A percentile compares a stretch with the other conserved stretches of the same genome.
phyloP scores from a whole-genome alignment of 2,329 filamentous ascomycete genomes.

The Ramularia endophylla region DNA sequence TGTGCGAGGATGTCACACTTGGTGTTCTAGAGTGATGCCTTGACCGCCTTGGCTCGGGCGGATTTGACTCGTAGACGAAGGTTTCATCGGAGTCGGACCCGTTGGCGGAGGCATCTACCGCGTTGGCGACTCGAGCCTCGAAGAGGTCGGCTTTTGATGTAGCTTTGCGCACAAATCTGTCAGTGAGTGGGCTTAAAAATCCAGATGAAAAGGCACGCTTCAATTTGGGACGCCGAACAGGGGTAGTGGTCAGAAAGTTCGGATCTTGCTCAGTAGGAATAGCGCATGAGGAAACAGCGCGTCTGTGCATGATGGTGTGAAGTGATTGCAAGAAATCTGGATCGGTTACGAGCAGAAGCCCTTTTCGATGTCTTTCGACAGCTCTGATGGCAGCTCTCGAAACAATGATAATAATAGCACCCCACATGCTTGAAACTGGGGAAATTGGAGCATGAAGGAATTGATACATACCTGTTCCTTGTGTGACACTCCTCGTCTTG shows the following conservation, averaged over 20 bases:
- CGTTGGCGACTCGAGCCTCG: conserved; percentile 91
- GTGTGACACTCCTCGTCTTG: conserved; percentile 65
- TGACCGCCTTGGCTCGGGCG: conserved; percentile 58
- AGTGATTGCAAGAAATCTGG: too few species aligned
- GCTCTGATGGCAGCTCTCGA: too few species aligned
- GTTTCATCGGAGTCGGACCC: conserved; percentile 98
- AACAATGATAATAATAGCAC: too few species aligned
- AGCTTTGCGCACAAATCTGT: conserved; percentile 46
- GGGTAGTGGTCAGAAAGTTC: too few species aligned
- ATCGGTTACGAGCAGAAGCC: too few species aligned
- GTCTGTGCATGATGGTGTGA: too few species aligned
- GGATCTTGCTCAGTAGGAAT: too few species aligned
- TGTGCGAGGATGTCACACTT: conserved; percentile 75
- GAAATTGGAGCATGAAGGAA: conserved; percentile 10
- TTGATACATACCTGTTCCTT: conserved; percentile 63
- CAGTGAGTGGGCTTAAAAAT: conserved; percentile 23
- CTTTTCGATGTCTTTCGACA: too few species aligned
- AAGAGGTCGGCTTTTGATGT: conserved; percentile 98
- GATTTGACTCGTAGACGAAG: conserved; percentile 98
- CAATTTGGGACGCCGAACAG: too few species aligned
- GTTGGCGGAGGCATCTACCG: conserved; percentile 81
- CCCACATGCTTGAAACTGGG: too few species aligned
- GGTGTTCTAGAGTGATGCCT: conserved; percentile 91
- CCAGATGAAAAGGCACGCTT: conserved; percentile 9
- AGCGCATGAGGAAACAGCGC: too few species aligned